Percentiles rank a stretch among this genome's conserved stretches.
phyloP scores from a whole-genome alignment of 2,329 filamentous ascomycete species.

The Claviceps sp. region DNA sequence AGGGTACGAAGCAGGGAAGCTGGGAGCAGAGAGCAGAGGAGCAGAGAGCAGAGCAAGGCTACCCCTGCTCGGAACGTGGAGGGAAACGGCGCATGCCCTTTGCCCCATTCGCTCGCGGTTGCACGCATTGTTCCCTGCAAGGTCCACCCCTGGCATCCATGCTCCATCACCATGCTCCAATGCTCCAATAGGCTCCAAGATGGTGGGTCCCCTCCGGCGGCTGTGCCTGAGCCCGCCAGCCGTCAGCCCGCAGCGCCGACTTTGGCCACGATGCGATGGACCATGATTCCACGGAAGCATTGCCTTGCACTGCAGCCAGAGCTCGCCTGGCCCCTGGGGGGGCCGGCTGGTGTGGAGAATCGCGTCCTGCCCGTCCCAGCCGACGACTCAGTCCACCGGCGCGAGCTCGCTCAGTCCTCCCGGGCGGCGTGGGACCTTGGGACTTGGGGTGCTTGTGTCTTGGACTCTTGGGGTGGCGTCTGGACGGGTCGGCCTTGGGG shows the following conservation, averaged over 20 bases:
- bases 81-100: not conserved
- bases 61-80: not conserved
- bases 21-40: too few relatives aligned
- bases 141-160: not conserved
- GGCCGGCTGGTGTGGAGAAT: not conserved
- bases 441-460: not conserved
- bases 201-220: not conserved
- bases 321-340: not conserved
- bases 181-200: too few relatives aligned
- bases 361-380: not conserved
- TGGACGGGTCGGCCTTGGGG: not conserved
- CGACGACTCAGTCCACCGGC: conserved; percentile 1
- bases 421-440: not conserved
- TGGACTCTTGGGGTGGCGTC: not conserved
- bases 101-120: not conserved
- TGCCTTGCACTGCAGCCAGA: not conserved
- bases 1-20: too few relatives aligned
- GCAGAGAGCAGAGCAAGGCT: not conserved
- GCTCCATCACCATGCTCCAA: not conserved
- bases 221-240: not conserved
- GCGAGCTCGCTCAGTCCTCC: conserved; percentile 2
- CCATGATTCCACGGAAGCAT: not conserved
- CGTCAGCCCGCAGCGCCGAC: not conserved
- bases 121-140: conserved; percentile 1
- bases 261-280: too few relatives aligned